Evolutionary conservation across 331 rosid species (phyloP).

Genomic region (Telfairia occidentalis): DNA sequence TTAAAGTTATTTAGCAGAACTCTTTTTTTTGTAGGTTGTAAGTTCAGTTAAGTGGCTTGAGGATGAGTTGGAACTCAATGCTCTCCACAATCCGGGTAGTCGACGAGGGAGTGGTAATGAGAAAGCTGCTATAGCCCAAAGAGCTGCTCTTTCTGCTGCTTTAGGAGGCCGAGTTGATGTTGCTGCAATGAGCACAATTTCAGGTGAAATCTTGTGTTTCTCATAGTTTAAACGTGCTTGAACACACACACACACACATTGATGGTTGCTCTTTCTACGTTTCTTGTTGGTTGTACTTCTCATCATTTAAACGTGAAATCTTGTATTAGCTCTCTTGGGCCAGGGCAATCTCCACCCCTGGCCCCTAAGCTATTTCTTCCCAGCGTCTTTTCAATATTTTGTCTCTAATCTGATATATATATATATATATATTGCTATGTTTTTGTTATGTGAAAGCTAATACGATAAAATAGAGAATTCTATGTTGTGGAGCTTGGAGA

Average conservation of each 20-base stretch:
- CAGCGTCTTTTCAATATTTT: too few relatives aligned
- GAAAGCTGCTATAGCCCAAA: constrained; percentile 82
- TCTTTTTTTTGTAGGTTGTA: constrained; percentile 50
- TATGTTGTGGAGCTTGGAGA: too few relatives aligned
- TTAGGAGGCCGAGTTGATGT: constrained; percentile 91
- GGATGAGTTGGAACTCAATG: constrained; percentile 94
- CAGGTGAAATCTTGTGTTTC: constrained; percentile 39
- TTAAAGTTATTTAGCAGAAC: constrained; percentile 2
- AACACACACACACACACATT: too few relatives aligned
- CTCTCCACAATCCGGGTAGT: constrained; percentile 93
- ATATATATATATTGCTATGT: constrained; percentile 7
- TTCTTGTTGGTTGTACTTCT: neutral
- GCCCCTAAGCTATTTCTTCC: too few relatives aligned
- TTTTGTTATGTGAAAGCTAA: constrained; percentile 6
- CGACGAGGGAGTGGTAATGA: constrained; percentile 83
- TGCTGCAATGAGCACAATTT: constrained; percentile 76
- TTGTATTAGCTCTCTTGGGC: too few relatives aligned
- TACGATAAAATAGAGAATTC: neutral
- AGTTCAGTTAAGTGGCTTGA: constrained; percentile 99
- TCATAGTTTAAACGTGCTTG: neutral
- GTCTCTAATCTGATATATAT: too few relatives aligned
- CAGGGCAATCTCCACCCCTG: too few relatives aligned
- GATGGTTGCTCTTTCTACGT: neutral
- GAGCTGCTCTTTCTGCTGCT: constrained; percentile 95
- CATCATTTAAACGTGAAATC: neutral